Evolutionary conservation across 768 basidiomycete species (phyloP), one percentile per base, ranked within the genome.

Genomic region (Leucocoprinus sp.): DNA sequence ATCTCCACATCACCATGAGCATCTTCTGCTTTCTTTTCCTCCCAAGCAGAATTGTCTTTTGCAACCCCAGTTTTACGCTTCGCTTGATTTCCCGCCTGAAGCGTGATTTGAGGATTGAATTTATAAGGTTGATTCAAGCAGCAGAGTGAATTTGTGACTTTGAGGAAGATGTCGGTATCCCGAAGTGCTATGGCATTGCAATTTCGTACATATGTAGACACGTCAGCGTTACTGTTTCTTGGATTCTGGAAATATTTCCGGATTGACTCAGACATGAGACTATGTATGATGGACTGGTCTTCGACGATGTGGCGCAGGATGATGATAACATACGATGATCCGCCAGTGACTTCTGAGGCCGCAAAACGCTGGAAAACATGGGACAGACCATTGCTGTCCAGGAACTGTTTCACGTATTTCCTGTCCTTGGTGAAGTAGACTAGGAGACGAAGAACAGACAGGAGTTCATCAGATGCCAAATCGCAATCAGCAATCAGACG

Each of bases 301-400:
- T 99, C 96, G 39, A 93, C 78, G 42, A 90, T 65, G 58, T 99
- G 96, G 5, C 96, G 84, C n/a, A 97, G 69, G 50, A 97, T 85
- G 55, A 84, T 86, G 33, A 82, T 80, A 43, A 92, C 76, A 60
- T 92, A 90, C 0, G 86, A 80, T 37, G 90, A 89, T 52, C 82
- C 84, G 15, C 84, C 82, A 22, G 70, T 61, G 7, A 81, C 77
- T 12, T 81, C 72, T 0, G 79, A 67, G 14, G 69, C 64, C 52
- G 77, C 76, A 53, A 93, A 69, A 23, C 82, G 76, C 43, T 73
- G 70, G 64, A 95, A 81, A 15, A 96, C 67, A 15, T 70, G 59
- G 0, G 62, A 49, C 11, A 92, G 62, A 1, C 86, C 91, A 41
- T 79, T 76, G 9, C 69, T 68, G 41, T 78, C 72, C 53, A 87